Evolutionary conservation across 108 stramenopile species (phyloP), one percentile per base, ranked within the genome.

Genomic region (Seminavis robusta): DNA sequence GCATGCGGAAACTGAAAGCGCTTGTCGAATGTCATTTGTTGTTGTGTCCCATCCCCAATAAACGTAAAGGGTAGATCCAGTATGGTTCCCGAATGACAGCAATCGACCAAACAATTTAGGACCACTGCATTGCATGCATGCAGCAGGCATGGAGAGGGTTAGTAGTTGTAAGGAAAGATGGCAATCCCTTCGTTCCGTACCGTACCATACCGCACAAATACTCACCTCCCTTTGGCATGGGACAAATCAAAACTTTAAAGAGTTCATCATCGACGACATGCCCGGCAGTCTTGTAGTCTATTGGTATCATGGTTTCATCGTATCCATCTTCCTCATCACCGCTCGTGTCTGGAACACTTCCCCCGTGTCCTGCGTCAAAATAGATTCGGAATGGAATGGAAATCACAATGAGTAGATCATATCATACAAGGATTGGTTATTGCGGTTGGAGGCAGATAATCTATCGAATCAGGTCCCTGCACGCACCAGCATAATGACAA

Each of bases 11-110:
- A n/a, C n/a, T n/a, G n/a, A n/a, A n/a, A n/a, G n/a, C n/a, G n/a
- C n/a, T n/a, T n/a, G n/a, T n/a, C n/a, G n/a, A n/a, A n/a, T n/a
- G n/a, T n/a, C n/a, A n/a, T n/a, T n/a, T n/a, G n/a, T n/a, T n/a
- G n/a, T n/a, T n/a, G n/a, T n/a, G n/a, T n/a, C n/a, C n/a, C n/a
- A 30, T 74, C 80, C 2, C 52, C 69, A 32, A 61, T 66, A 48
- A 77, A 77, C 33, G 46, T 15, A 43, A 51, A 87, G 29, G 85
- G 85, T 8, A 87, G 46, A 55, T 87, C 86, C n/a, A 87, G 53
- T 16, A 79, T 71, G 13, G 81, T 84, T 8, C 92, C 92, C 24
- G 77, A 80, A 58, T 94, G 92, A 65, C 89, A 91, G 69, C 58
- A 67, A 46, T 67, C 66, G 19, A 67, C 36, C 4, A 67, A 19